phyloP scores from a whole-genome alignment of 179 eudicot genomes.

The Patellifolia procumbens region DNA sequence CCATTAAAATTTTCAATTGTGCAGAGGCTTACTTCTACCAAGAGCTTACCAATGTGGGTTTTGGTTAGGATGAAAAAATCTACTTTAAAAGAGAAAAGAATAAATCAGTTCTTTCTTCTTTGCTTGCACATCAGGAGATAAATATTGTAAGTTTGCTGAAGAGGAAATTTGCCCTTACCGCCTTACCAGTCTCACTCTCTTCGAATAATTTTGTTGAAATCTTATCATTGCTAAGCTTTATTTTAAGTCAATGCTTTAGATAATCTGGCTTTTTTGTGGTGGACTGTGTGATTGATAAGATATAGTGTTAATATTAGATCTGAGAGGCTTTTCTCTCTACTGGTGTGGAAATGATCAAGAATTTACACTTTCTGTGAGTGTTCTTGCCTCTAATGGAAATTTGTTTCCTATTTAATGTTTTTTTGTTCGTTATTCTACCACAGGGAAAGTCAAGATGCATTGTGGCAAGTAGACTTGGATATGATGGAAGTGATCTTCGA shows the following conservation, averaged over 20 bases:
- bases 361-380: no score
- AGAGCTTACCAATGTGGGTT: background rate
- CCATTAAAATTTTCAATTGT: background rate
- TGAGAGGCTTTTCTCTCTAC: no score
- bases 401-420: conserved; percentile 13
- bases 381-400: background rate
- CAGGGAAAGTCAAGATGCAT: conserved; percentile 53
- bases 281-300: no score
- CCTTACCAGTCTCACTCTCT: no score
- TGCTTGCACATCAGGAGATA: background rate
- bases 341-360: no score
- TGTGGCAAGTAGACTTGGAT: conserved; percentile 97
- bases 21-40: background rate
- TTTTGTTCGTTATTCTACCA: conserved; percentile 12
- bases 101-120: background rate
- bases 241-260: no score
- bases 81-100: background rate
- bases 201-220: no score
- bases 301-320: no score
- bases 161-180: no score
- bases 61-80: background rate
- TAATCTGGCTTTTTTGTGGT: no score
- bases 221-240: no score
- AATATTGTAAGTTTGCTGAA: background rate
- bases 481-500: conserved; percentile 75